Evolutionary conservation across 2,329 filamentous ascomycete species (phyloP).

Genomic region (Monascus ruber): DNA sequence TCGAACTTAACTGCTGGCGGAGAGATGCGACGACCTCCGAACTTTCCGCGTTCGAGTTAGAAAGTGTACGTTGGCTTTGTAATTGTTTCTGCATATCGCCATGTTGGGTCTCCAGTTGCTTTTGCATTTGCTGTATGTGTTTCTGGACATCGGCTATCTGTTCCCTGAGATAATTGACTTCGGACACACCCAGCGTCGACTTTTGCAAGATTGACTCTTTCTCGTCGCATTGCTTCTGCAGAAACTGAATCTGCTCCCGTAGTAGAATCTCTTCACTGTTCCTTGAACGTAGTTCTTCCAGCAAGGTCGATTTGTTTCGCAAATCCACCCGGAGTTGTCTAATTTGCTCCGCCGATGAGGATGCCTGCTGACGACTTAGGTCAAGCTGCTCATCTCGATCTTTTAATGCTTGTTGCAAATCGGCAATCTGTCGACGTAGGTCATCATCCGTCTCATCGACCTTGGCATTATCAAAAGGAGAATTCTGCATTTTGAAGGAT

Average conservation of each 20-base stretch:
- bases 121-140: constrained; percentile 15
- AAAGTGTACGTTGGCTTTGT: constrained; percentile 12
- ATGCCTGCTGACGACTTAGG: constrained; percentile 18
- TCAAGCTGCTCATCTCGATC: constrained; percentile 25
- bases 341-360: constrained; percentile 27
- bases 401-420: constrained; percentile 19
- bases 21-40: constrained; percentile 21
- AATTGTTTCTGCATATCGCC: constrained; percentile 13
- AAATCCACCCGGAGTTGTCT: constrained; percentile 27
- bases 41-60: constrained; percentile 15
- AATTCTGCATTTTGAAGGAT: constrained; percentile 13
- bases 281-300: constrained; percentile 17
- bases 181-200: constrained; percentile 9
- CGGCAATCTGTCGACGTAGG: constrained; percentile 20
- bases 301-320: constrained; percentile 17
- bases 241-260: constrained; percentile 18
- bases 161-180: constrained; percentile 16
- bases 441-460: constrained; percentile 9
- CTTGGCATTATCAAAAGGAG: constrained; percentile 7
- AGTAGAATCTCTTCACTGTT: constrained; percentile 13
- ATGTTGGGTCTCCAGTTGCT: constrained; percentile 1
- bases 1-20: constrained; percentile 20
- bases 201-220: constrained; percentile 13
- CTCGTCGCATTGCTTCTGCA: constrained; percentile 18
- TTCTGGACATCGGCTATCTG: constrained; percentile 23